Percentiles rank a stretch among this genome's conserved stretches.
Conservation (phyloP, 192 early-diverging fungal species). For the Coemansia sp. region DNA sequence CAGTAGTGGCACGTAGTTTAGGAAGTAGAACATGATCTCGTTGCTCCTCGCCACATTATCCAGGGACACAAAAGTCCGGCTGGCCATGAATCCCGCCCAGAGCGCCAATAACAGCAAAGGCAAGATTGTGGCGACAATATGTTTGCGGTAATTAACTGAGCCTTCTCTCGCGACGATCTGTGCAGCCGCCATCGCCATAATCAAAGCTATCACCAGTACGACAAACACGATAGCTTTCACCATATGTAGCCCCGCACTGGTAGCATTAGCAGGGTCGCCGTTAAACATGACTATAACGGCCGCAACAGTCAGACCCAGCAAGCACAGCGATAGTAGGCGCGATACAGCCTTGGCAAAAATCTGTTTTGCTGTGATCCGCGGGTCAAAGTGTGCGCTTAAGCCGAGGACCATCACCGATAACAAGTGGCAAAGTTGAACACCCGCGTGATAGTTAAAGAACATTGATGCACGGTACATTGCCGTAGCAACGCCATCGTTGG, state of each 20-base stretch:
- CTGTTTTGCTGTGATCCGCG: not conserved
- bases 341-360: not conserved
- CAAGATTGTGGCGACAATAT: not conserved
- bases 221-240: slow-evolving; percentile 19
- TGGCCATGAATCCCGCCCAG: slow-evolving; percentile 29
- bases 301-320: slow-evolving; percentile 10
- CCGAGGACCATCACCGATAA: slow-evolving; percentile 5
- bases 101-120: slow-evolving; percentile 15
- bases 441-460: slow-evolving; percentile 35
- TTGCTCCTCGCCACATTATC: slow-evolving; percentile 22
- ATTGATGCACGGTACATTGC: slow-evolving; percentile 29
- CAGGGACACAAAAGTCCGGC: slow-evolving; percentile 21
- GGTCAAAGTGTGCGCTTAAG: slow-evolving; percentile 25
- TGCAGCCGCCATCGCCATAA: not conserved
- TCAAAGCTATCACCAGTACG: not conserved
- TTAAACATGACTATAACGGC: slow-evolving; percentile 31
- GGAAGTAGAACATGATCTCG: slow-evolving; percentile 21
- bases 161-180: not conserved
- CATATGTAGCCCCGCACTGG: slow-evolving; percentile 12
- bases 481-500: not conserved
- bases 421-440: slow-evolving; percentile 16
- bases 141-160: slow-evolving; percentile 18
- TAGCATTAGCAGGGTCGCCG: not conserved
- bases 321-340: slow-evolving; percentile 17
- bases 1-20: slow-evolving; percentile 21